These are phyloP conservation scores for Metschnikowia picachoensis DNA, from an alignment of 805 yeast genomes.

Conservation along the genomic window DNA sequence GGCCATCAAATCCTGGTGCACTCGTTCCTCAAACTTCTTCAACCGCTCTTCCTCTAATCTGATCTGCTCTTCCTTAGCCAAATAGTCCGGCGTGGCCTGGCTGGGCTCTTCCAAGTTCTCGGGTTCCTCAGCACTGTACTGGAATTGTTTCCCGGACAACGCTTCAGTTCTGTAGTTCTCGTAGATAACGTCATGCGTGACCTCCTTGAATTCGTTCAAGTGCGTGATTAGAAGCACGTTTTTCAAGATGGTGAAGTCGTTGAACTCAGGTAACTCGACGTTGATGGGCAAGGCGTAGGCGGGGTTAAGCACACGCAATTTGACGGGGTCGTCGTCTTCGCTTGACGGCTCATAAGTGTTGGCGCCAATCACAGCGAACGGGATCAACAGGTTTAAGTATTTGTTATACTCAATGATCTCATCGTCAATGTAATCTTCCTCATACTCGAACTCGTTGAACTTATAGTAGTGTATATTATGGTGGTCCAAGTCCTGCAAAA, in stretches of 20 bases:
- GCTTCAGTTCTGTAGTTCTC: slow-evolving; percentile 90
- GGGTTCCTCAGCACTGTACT: slow-evolving; percentile 27
- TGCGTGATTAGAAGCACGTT: slow-evolving; percentile 80
- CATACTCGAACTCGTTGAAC: slow-evolving; percentile 60
- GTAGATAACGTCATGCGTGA: slow-evolving; percentile 80
- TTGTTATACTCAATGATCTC: slow-evolving; percentile 64
- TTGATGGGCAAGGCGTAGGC: slow-evolving; percentile 53
- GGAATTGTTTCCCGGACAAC: slow-evolving; percentile 57
- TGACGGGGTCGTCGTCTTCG: slow-evolving; percentile 38
- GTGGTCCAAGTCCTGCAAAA: slow-evolving; percentile 70
- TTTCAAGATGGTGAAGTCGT: slow-evolving; percentile 77
- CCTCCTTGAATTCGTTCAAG: slow-evolving; percentile 82
- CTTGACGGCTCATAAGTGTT: slow-evolving; percentile 49
- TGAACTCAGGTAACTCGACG: slow-evolving; percentile 66
- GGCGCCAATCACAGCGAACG: slow-evolving; percentile 69
- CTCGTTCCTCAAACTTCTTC: slow-evolving; percentile 80
- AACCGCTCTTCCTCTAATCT: slow-evolving; percentile 85
- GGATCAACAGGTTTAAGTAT: slow-evolving; percentile 58
- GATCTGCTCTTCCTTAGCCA: slow-evolving; percentile 82
- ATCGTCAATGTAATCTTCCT: slow-evolving; percentile 49
- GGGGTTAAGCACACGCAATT: slow-evolving; percentile 50
- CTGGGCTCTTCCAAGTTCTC: slow-evolving; percentile 7
- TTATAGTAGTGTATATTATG: slow-evolving; percentile 69
- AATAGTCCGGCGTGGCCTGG: slow-evolving; percentile 24
- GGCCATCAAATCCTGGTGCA: slow-evolving; percentile 77